These are phyloP conservation scores for Pythium chondricola DNA, from an alignment of 352 stramenopile genomes.

Conservation along the genomic window DNA sequence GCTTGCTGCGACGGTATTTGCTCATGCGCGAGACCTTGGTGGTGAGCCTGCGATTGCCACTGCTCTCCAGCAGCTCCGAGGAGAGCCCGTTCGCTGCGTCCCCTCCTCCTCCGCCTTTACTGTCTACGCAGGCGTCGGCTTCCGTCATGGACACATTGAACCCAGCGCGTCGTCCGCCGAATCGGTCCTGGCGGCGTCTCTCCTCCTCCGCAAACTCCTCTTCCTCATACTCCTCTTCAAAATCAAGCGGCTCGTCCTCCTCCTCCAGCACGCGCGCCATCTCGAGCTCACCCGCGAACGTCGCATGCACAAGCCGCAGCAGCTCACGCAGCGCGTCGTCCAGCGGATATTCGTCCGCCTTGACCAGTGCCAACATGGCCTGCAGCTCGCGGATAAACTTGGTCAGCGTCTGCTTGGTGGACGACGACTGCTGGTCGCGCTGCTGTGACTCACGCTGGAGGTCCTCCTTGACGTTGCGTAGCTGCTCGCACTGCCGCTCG, in stretches of 20 bases:
- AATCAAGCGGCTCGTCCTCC: constrained; percentile 53
- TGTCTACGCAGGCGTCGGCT: too few relatives aligned
- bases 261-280: constrained; percentile 45
- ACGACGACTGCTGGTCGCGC: constrained; percentile 44
- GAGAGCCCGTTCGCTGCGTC: neutral
- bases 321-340: constrained; percentile 73
- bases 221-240: constrained; percentile 55
- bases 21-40: constrained; percentile 52
- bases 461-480: constrained; percentile 52
- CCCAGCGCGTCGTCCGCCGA: constrained; percentile 9
- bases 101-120: constrained; percentile 4
- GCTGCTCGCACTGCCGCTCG: constrained; percentile 28
- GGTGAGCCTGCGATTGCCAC: constrained; percentile 6
- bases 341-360: constrained; percentile 67
- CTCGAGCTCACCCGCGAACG: constrained; percentile 46
- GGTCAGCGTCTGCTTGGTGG: constrained; percentile 42
- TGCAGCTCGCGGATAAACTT: constrained; percentile 55
- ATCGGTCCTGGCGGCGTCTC: constrained; percentile 15
- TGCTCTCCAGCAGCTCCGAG: constrained; percentile 2
- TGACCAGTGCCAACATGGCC: constrained; percentile 64
- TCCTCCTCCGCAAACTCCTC: constrained; percentile 37
- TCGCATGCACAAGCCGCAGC: constrained; percentile 50
- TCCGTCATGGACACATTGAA: too few relatives aligned
- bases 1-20: constrained; percentile 57
- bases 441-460: constrained; percentile 54